phyloP scores from a whole-genome alignment of 441 rosid genomes.

The Brassica balearica region DNA sequence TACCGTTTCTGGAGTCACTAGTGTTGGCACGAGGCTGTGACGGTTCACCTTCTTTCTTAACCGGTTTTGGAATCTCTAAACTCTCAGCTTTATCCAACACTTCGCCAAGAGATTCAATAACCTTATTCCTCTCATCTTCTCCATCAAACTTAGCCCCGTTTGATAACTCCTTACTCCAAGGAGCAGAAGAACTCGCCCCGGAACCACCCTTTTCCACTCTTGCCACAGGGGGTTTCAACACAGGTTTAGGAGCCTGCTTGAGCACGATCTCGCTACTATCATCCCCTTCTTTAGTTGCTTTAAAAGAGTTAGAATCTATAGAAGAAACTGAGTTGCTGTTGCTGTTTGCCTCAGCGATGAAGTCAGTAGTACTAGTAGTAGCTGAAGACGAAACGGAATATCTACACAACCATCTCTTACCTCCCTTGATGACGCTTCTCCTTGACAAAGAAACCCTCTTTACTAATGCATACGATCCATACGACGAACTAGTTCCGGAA shows the following conservation, averaged over 20 bases:
- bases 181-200: conserved; percentile 46
- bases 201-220: conserved; percentile 44
- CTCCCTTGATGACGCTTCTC: conserved; percentile 48
- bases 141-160: conserved; percentile 48
- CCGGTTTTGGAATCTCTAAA: conserved; percentile 60
- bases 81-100: conserved; percentile 92
- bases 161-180: conserved; percentile 43
- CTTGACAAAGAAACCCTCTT: conserved; percentile 68
- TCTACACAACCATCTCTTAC: conserved; percentile 79
- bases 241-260: conserved; percentile 84
- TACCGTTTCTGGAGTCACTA: conserved; percentile 45
- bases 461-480: conserved; percentile 56
- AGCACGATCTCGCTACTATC: conserved; percentile 62
- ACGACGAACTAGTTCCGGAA: conserved; percentile 53
- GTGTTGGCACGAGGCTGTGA: conserved; percentile 42
- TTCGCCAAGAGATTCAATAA: conserved; percentile 85
- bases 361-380: conserved; percentile 64
- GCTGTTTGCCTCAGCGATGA: conserved; percentile 64
- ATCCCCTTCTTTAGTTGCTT: conserved; percentile 50
- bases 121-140: conserved; percentile 70
- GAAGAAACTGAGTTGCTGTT: conserved; percentile 56
- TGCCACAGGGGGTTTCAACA: conserved; percentile 56
- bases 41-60: conserved; percentile 48
- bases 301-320: conserved; percentile 60
- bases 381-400: conserved; percentile 64